A percentile compares a stretch with the other conserved stretches of the same genome.
These are phyloP conservation scores for Trichophyton benhamiae DNA, from an alignment of 2,329 filamentous ascomycete genomes.

Conservation along the genomic window DNA sequence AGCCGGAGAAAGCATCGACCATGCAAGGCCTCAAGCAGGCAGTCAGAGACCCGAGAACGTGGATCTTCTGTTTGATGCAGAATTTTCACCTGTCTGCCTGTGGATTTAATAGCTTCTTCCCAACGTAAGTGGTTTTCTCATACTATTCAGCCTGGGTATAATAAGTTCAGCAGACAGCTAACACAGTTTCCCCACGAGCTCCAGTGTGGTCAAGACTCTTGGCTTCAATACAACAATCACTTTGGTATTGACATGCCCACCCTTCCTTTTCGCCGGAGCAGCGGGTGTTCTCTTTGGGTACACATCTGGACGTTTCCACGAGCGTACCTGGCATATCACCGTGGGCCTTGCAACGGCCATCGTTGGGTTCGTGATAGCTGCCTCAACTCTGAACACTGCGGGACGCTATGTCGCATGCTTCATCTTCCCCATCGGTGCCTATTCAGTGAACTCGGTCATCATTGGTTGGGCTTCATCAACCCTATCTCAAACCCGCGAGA, in stretches of 20 bases:
- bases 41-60: slow-evolving; percentile 39
- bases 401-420: slow-evolving; percentile 23
- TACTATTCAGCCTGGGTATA: neutral
- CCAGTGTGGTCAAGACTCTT: slow-evolving; percentile 38
- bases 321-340: slow-evolving; percentile 23
- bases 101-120: slow-evolving; percentile 36
- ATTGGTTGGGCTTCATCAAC: slow-evolving; percentile 33
- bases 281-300: slow-evolving; percentile 38
- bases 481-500: slow-evolving; percentile 32
- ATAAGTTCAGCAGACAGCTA: slow-evolving; percentile 17
- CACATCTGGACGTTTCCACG: slow-evolving; percentile 36
- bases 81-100: slow-evolving; percentile 45
- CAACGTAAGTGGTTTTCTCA: slow-evolving; percentile 16
- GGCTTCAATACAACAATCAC: slow-evolving; percentile 39
- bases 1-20: slow-evolving; percentile 34
- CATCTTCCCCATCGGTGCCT: slow-evolving; percentile 24
- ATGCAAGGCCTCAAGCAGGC: slow-evolving; percentile 41
- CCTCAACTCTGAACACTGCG: slow-evolving; percentile 19
- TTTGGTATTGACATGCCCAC: slow-evolving; percentile 40
- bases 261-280: slow-evolving; percentile 40
- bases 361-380: slow-evolving; percentile 23
- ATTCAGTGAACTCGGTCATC: slow-evolving; percentile 30
- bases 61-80: slow-evolving; percentile 44
- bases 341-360: slow-evolving; percentile 18
- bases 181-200: slow-evolving; percentile 34